A percentile compares a stretch with the other conserved stretches of the same genome.
phyloP scores from a whole-genome alignment of 176 grass and related monocot species.

The Chloris gayana region DNA sequence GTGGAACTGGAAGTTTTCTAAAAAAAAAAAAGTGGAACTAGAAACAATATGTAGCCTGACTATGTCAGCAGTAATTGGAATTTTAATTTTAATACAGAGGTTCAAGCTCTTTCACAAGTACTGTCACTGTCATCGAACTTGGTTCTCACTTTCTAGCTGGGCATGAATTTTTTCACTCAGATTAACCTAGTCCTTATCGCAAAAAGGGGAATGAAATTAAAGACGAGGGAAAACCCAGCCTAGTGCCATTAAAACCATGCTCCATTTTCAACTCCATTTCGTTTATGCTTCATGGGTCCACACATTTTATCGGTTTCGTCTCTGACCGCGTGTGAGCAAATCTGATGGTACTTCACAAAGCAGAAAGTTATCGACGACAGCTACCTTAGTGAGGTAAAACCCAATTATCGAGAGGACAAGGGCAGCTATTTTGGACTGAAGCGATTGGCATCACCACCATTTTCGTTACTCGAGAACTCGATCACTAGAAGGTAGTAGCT shows the following conservation, averaged over 20 bases:
- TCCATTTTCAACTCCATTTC: conserved; percentile 8
- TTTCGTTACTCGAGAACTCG: conserved; percentile 4
- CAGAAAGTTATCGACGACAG: not conserved
- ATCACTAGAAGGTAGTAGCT: not conserved
- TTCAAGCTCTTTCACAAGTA: no score
- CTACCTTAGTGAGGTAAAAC: conserved; percentile 39
- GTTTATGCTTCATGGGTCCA: not conserved
- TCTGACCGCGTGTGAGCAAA: not conserved
- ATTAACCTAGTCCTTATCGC: not conserved
- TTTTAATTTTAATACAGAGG: no score
- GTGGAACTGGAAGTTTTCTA: no score
- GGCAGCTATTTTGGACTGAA: conserved; percentile 12
- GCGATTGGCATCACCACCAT: not conserved
- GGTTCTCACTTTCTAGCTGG: not conserved
- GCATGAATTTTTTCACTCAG: not conserved
- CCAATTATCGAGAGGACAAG: conserved; percentile 13
- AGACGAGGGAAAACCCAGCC: not conserved
- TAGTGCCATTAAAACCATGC: not conserved
- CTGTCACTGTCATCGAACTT: no score
- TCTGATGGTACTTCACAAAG: not conserved
- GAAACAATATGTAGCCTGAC: no score
- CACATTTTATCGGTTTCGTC: not conserved
- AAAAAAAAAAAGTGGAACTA: no score
- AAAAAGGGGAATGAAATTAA: not conserved
- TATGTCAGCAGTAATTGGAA: not conserved